phyloP scores from a whole-genome alignment of 2,329 filamentous ascomycete species.

The Monosporascus cannonballus region DNA sequence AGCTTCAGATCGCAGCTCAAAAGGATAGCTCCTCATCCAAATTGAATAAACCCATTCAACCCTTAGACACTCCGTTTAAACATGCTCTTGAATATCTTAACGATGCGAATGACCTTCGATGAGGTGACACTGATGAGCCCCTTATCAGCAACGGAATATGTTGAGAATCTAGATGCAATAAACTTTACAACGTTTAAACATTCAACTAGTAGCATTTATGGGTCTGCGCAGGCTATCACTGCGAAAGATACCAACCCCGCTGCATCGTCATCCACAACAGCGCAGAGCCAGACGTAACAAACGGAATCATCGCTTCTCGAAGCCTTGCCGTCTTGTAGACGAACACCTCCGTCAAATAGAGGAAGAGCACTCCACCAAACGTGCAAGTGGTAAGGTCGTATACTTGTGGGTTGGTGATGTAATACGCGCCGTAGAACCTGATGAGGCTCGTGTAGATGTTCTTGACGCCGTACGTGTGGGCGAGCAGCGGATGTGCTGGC shows the following conservation, averaged over 20 bases:
- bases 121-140: too few species aligned
- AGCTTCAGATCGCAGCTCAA: too few species aligned
- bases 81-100: too few species aligned
- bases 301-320: slow-evolving; percentile 16
- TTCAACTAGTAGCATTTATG: too few species aligned
- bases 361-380: slow-evolving; percentile 25
- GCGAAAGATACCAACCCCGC: slow-evolving; percentile 15
- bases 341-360: slow-evolving; percentile 22
- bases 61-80: too few species aligned
- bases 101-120: too few species aligned
- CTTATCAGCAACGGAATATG: too few species aligned
- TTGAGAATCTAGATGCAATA: too few species aligned
- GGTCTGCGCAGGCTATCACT: too few species aligned
- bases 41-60: too few species aligned
- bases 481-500: slow-evolving; percentile 19
- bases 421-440: slow-evolving; percentile 27
- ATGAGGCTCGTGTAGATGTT: slow-evolving; percentile 30
- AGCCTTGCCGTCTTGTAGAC: slow-evolving; percentile 19
- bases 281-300: slow-evolving; percentile 12
- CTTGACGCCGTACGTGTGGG: slow-evolving; percentile 29
- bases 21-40: too few species aligned
- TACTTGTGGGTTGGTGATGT: slow-evolving; percentile 24
- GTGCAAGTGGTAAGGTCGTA: slow-evolving; percentile 26
- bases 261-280: slow-evolving; percentile 20
- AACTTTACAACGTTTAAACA: too few species aligned